phyloP scores from a whole-genome alignment of 805 yeast species.

The Sporopachydermia lactativora region DNA sequence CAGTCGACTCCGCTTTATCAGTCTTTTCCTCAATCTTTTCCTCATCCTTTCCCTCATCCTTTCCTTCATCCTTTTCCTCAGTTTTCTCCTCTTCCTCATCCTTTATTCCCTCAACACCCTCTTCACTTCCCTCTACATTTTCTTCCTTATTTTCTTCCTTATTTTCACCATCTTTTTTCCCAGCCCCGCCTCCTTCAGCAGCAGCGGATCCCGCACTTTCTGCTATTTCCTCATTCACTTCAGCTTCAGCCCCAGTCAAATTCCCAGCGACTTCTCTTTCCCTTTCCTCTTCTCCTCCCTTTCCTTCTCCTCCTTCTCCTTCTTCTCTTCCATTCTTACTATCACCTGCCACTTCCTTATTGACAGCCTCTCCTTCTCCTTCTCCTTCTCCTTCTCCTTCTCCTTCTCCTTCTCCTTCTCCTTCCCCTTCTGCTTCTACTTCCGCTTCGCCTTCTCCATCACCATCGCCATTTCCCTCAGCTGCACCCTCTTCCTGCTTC shows the following conservation, averaged over 20 bases:
- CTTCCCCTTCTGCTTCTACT: conserved; percentile 10
- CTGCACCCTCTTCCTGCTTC: conserved; percentile 3
- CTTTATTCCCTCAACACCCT: conserved; percentile 4
- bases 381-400: conserved; percentile 6
- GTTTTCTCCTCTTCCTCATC: conserved; percentile 4
- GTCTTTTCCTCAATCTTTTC: conserved; percentile 5
- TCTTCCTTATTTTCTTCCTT: conserved; percentile 3
- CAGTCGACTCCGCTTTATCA: conserved; percentile 9
- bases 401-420: conserved; percentile 10
- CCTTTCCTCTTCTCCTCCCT: conserved; percentile 6
- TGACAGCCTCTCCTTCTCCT: conserved; percentile 5
- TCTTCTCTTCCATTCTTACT: conserved; percentile 5
- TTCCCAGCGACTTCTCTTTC: conserved; percentile 9
- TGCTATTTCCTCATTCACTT: conserved; percentile 7
- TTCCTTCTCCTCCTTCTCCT: conserved; percentile 7
- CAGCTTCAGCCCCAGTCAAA: conserved; percentile 7
- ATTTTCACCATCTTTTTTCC: not conserved
- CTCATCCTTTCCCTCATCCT: conserved; percentile 7
- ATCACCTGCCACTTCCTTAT: not conserved
- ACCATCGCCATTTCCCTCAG: conserved; percentile 8
- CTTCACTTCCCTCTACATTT: not conserved
- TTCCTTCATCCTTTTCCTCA: conserved; percentile 2
- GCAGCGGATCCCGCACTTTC: too few relatives aligned
- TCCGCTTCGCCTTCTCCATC: conserved; percentile 9
- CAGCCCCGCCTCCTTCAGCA: conserved; percentile 2